A percentile compares a stretch with the other conserved stretches of the same genome.
Conservation (phyloP, 495 filamentous ascomycete species). For the Neurospora africana region DNA sequence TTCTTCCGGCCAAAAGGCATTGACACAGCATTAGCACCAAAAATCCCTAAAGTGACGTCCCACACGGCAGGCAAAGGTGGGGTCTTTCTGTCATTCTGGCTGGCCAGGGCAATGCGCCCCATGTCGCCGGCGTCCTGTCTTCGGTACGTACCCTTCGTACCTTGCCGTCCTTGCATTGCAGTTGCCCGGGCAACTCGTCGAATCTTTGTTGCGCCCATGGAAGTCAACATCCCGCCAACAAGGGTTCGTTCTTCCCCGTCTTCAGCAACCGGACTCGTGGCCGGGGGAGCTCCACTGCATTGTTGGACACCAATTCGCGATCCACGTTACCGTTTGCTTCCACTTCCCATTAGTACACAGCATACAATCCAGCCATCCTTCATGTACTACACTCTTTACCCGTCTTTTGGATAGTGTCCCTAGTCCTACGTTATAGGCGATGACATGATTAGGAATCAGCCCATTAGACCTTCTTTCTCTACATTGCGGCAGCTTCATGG, state of each 20-base stretch:
- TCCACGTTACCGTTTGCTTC: neutral
- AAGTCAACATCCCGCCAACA: neutral
- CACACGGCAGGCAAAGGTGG: neutral
- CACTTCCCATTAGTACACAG: neutral
- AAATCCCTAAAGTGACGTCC: neutral
- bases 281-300: neutral
- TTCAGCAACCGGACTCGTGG: neutral
- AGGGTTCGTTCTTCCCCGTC: neutral
- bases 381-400: neutral
- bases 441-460: conserved; percentile 21
- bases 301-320: conserved; percentile 2
- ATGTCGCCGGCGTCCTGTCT: too few relatives aligned
- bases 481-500: conserved; percentile 27
- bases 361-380: neutral
- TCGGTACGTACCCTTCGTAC: neutral
- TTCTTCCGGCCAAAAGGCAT: neutral
- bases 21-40: neutral
- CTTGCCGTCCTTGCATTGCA: neutral
- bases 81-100: neutral
- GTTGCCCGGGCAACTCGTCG: neutral
- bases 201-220: neutral
- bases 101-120: neutral
- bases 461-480: conserved; percentile 10
- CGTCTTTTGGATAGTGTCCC: conserved; percentile 8
- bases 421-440: conserved; percentile 2